These are phyloP conservation scores for Phytopythium oedochilum DNA, from an alignment of 352 stramenopile species.

Conservation along the genomic window DNA sequence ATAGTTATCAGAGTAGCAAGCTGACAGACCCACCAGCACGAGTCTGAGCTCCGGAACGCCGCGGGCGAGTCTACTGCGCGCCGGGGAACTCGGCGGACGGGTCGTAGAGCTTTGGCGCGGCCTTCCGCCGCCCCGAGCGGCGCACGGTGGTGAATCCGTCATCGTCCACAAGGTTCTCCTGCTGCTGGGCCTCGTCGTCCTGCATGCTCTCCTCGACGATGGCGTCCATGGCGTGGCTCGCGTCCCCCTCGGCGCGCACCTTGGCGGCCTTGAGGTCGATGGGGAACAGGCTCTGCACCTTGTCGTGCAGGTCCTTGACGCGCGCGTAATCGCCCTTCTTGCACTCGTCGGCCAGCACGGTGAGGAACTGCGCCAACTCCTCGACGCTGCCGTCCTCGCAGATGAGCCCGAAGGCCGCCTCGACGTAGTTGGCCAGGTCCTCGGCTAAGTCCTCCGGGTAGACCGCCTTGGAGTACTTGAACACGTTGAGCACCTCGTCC, in stretches of 20 bases:
- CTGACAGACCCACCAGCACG: not conserved
- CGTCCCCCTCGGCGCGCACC: slow-evolving; percentile 38
- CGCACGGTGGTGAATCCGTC: slow-evolving; percentile 76
- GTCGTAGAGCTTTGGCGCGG: slow-evolving; percentile 71
- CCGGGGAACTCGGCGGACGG: slow-evolving; percentile 70
- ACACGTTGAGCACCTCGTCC: slow-evolving; percentile 72
- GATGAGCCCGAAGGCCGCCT: slow-evolving; percentile 70
- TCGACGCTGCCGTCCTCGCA: slow-evolving; percentile 79
- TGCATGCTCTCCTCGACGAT: slow-evolving; percentile 32
- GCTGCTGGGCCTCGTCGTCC: slow-evolving; percentile 11
- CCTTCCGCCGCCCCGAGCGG: slow-evolving; percentile 61
- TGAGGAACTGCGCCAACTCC: slow-evolving; percentile 62
- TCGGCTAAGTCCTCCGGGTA: slow-evolving; percentile 61
- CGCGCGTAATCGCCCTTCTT: slow-evolving; percentile 70
- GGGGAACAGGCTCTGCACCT: slow-evolving; percentile 65
- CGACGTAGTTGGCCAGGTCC: slow-evolving; percentile 70
- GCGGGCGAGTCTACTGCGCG: slow-evolving; percentile 37
- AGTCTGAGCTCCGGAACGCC: too few species aligned
- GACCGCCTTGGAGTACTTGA: slow-evolving; percentile 78
- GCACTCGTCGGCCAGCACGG: slow-evolving; percentile 65
- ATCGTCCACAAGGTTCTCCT: slow-evolving; percentile 49
- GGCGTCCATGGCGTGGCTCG: slow-evolving; percentile 10
- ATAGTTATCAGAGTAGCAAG: not conserved
- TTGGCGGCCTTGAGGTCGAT: slow-evolving; percentile 83
- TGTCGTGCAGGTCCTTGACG: slow-evolving; percentile 63